phyloP scores from a whole-genome alignment of 148 eudicot genomes.

The Nyssa sinensis region DNA sequence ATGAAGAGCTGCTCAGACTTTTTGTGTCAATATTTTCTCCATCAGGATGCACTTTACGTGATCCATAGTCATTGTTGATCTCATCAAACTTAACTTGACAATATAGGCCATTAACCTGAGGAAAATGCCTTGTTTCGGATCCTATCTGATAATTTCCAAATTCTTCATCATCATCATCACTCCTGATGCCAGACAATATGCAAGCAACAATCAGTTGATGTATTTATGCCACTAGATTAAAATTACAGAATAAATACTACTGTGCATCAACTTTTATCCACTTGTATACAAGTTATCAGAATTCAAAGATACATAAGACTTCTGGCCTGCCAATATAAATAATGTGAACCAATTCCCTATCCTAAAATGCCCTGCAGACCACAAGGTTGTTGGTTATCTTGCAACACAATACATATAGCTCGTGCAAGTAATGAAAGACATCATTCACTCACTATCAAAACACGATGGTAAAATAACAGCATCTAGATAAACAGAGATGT shows the following conservation, averaged over 20 bases:
- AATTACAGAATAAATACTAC: not conserved
- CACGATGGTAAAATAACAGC: conserved; percentile 2
- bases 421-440: not conserved
- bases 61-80: conserved; percentile 41
- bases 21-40: conserved; percentile 46
- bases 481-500: not conserved
- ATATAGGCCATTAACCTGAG: conserved; percentile 51
- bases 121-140: conserved; percentile 33
- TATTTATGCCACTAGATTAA: not conserved
- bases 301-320: not conserved
- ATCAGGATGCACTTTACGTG: conserved; percentile 50
- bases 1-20: conserved; percentile 39
- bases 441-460: not conserved
- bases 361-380: not conserved
- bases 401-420: not conserved
- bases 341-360: not conserved
- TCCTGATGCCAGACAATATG: conserved; percentile 42
- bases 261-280: too few relatives aligned
- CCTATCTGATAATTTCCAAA: conserved; percentile 47
- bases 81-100: conserved; percentile 39
- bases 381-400: not conserved
- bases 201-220: conserved; percentile 10
- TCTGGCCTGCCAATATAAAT: not conserved
- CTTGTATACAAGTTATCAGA: not conserved
- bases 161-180: conserved; percentile 63